phyloP scores from a whole-genome alignment of 495 filamentous ascomycete genomes.

The Neurospora sp. region DNA sequence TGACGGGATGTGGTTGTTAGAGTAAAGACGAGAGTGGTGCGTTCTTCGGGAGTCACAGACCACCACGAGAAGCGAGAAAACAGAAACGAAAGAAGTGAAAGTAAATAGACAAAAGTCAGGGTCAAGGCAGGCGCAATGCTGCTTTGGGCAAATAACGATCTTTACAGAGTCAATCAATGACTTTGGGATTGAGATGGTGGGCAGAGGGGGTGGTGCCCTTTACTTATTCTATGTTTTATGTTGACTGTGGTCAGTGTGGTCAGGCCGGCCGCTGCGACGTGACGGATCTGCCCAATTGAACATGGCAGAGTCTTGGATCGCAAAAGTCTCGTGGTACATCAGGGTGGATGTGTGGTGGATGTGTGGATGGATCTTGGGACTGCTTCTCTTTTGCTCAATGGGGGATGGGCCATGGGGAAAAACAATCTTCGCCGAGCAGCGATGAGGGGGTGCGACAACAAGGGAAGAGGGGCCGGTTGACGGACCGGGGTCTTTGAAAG shows the following conservation, averaged over 20 bases:
- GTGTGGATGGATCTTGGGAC: constrained; percentile 12
- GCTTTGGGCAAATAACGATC: constrained; percentile 14
- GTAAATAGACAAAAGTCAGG: not conserved
- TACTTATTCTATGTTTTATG: constrained; percentile 19
- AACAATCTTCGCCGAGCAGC: constrained; percentile 8
- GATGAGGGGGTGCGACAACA: constrained; percentile 14
- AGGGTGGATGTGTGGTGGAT: constrained; percentile 17
- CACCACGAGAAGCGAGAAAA: constrained; percentile 3
- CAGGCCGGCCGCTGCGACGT: constrained; percentile 13
- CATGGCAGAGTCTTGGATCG: constrained; percentile 8
- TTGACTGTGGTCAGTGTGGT: constrained; percentile 9
- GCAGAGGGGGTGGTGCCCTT: constrained; percentile 11
- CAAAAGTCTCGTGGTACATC: constrained; percentile 18
- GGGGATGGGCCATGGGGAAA: not conserved
- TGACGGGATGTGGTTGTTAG: not conserved
- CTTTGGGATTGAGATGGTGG: constrained; percentile 14
- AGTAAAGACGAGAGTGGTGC: constrained; percentile 2
- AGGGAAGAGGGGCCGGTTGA: constrained; percentile 13
- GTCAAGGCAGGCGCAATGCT: constrained; percentile 18
- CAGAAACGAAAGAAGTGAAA: not conserved
- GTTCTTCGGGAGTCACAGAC: constrained; percentile 5
- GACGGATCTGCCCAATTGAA: constrained; percentile 15
- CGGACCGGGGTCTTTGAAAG: constrained; percentile 14
- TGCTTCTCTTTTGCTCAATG: not conserved
- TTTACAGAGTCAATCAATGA: constrained; percentile 14